A percentile compares a stretch with the other conserved stretches of the same genome.
Evolutionary conservation across 1,284 basidiomycete species (phyloP).

Genomic region (Sanguinoderma infundibulare): DNA sequence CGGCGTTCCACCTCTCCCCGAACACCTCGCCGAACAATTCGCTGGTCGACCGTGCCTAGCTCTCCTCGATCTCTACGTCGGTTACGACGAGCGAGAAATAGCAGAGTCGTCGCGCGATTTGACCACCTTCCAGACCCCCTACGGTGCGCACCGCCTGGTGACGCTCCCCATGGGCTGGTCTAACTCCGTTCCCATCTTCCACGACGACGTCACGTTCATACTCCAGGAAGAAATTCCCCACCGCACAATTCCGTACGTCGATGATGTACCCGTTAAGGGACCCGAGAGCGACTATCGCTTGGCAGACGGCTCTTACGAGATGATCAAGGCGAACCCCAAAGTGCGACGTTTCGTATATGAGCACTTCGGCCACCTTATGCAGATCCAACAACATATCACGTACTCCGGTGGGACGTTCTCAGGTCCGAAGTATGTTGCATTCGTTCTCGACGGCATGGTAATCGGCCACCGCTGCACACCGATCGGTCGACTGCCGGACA

Average conservation of each 20-base stretch:
- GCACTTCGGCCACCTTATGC: constrained; percentile 34
- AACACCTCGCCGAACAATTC: constrained; percentile 36
- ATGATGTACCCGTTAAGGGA: constrained; percentile 32
- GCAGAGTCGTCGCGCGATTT: constrained; percentile 33
- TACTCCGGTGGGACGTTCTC: constrained; percentile 33
- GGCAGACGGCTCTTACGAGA: constrained; percentile 26
- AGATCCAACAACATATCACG: constrained; percentile 35
- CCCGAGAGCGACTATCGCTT: constrained; percentile 31
- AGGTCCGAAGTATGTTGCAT: constrained; percentile 27
- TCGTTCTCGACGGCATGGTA: too few species aligned
- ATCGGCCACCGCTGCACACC: too few species aligned
- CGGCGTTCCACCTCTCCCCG: constrained; percentile 29
- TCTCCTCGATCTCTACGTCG: constrained; percentile 33
- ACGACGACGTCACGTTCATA: constrained; percentile 40
- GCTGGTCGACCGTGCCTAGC: constrained; percentile 27
- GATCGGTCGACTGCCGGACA: too few species aligned
- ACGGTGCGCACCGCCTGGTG: constrained; percentile 29
- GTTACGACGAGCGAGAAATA: constrained; percentile 27
- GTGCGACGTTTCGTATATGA: constrained; percentile 41
- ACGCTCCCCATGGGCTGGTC: constrained; percentile 45
- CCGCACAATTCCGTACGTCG: constrained; percentile 37
- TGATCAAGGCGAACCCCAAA: constrained; percentile 33
- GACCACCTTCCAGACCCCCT: constrained; percentile 27
- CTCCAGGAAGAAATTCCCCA: constrained; percentile 41
- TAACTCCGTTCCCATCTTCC: constrained; percentile 42